A percentile compares a stretch with the other conserved stretches of the same genome.
These are phyloP conservation scores for Globisporangium acanthophoron DNA, from an alignment of 352 stramenopile species.

Conservation along the genomic window DNA sequence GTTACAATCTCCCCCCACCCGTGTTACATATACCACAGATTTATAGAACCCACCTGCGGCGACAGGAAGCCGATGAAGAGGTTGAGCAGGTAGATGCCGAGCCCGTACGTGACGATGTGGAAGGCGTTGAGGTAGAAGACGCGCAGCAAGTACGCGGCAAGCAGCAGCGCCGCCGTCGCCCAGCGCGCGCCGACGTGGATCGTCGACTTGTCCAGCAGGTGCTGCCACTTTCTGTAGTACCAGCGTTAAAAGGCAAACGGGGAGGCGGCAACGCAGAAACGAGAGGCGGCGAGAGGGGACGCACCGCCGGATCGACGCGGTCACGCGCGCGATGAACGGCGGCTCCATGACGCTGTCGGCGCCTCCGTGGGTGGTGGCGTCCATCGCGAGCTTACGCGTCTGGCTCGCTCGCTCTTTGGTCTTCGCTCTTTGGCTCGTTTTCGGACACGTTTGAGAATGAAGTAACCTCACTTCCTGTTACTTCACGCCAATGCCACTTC, in stretches of 20 bases:
- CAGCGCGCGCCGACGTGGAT: constrained; percentile 94
- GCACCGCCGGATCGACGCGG: constrained; percentile 77
- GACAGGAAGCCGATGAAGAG: constrained; percentile 99
- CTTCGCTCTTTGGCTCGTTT: not conserved
- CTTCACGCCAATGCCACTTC: too few relatives aligned
- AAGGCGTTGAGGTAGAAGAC: constrained; percentile 93
- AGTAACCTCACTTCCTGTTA: too few relatives aligned
- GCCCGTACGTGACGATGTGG: constrained; percentile 98
- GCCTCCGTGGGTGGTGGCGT: constrained; percentile 43
- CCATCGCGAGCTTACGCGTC: too few relatives aligned
- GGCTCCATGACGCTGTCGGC: constrained; percentile 67
- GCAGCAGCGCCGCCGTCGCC: constrained; percentile 79
- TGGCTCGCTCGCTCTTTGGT: too few relatives aligned
- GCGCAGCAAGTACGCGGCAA: constrained; percentile 92
- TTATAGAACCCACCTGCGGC: constrained; percentile 89
- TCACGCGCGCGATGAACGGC: constrained; percentile 72
- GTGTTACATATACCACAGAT: too few relatives aligned
- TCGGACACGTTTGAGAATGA: too few relatives aligned
- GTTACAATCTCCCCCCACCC: too few relatives aligned
- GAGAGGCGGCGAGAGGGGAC: not conserved
- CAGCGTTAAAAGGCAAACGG: not conserved
- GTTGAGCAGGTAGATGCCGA: constrained; percentile 99
- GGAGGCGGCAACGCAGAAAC: not conserved
- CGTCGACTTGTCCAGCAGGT: constrained; percentile 97
- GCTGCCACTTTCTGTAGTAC: constrained; percentile 91